phyloP scores from a whole-genome alignment of 2,329 filamentous ascomycete species.

The Fusarium udum region DNA sequence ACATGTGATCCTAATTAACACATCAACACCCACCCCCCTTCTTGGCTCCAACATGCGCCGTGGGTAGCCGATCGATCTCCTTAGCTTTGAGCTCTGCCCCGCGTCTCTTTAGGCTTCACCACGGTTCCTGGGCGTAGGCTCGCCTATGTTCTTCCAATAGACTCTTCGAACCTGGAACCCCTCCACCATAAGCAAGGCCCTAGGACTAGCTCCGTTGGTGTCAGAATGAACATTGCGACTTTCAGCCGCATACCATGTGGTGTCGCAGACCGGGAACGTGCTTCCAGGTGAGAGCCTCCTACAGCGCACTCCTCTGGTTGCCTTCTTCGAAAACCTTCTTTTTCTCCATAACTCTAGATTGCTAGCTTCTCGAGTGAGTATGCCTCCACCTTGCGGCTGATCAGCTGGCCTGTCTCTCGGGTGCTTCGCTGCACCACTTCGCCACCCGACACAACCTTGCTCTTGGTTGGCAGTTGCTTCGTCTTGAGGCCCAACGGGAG shows the following conservation, averaged over 20 bases:
- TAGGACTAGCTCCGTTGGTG: slow-evolving; percentile 11
- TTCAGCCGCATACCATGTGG: slow-evolving; percentile 38
- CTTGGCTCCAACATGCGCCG: slow-evolving; percentile 26
- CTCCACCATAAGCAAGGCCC: slow-evolving; percentile 12
- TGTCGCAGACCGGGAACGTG: slow-evolving; percentile 23
- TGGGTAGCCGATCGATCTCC: slow-evolving; percentile 38
- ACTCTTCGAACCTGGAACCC: not conserved
- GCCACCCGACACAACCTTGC: slow-evolving; percentile 73
- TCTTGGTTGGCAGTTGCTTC: slow-evolving; percentile 57
- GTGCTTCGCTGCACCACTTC: slow-evolving; percentile 74
- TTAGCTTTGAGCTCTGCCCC: slow-evolving; percentile 23
- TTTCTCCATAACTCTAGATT: slow-evolving; percentile 56
- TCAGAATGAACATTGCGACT: slow-evolving; percentile 1
- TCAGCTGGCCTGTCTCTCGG: slow-evolving; percentile 79
- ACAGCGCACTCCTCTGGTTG: slow-evolving; percentile 23
- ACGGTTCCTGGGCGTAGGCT: slow-evolving; percentile 26
- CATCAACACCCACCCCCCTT: slow-evolving; percentile 18
- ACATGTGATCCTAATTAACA: slow-evolving; percentile 34
- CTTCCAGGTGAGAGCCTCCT: slow-evolving; percentile 1
- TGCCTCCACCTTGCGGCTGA: slow-evolving; percentile 80
- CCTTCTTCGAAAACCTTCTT: slow-evolving; percentile 19
- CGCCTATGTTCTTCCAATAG: slow-evolving; percentile 31
- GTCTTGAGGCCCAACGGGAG: slow-evolving; percentile 80
- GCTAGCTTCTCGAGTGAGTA: slow-evolving; percentile 85
- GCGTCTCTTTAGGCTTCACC: slow-evolving; percentile 19